Percentiles rank a stretch among this genome's conserved stretches.
phyloP scores from a whole-genome alignment of 148 eudicot genomes.

The Camellia sinensis region DNA sequence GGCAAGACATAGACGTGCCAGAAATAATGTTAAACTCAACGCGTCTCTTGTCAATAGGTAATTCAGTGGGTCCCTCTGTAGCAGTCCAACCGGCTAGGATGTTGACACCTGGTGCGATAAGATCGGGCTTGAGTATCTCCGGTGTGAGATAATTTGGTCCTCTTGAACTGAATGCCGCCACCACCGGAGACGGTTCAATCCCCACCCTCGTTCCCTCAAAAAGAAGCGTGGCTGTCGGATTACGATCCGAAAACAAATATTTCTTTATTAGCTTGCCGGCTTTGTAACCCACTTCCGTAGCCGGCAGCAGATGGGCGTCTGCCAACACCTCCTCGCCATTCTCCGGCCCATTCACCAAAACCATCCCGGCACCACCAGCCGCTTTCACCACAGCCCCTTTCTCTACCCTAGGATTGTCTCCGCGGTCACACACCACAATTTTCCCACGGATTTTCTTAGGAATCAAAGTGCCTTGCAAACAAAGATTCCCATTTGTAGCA shows the following conservation, averaged over 20 bases:
- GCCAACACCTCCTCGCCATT: constrained; percentile 68
- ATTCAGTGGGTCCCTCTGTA: constrained; percentile 44
- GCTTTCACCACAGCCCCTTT: constrained; percentile 64
- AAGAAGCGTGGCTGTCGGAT: constrained; percentile 47
- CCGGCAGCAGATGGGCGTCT: constrained; percentile 60
- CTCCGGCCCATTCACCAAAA: constrained; percentile 53
- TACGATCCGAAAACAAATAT: constrained; percentile 34
- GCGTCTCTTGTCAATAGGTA: constrained; percentile 37
- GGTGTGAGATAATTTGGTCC: constrained; percentile 61
- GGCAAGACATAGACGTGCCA: constrained; percentile 67
- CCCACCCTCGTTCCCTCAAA: constrained; percentile 57
- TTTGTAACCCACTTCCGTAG: constrained; percentile 48
- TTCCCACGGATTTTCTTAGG: constrained; percentile 56
- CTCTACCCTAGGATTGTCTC: constrained; percentile 47
- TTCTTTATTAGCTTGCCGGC: constrained; percentile 39
- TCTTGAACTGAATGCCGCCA: constrained; percentile 67
- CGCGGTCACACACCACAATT: constrained; percentile 64
- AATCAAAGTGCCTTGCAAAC: constrained; percentile 47
- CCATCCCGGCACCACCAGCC: constrained; percentile 65
- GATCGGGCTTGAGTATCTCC: constrained; percentile 56
- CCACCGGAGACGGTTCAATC: constrained; percentile 56
- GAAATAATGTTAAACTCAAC: constrained; percentile 61
- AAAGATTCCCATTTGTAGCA: constrained; percentile 37
- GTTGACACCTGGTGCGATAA: constrained; percentile 67
- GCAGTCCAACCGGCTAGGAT: constrained; percentile 68